A percentile compares a stretch with the other conserved stretches of the same genome.
These are phyloP conservation scores for Plasmopara muralis DNA, from an alignment of 352 stramenopile genomes.

Conservation along the genomic window DNA sequence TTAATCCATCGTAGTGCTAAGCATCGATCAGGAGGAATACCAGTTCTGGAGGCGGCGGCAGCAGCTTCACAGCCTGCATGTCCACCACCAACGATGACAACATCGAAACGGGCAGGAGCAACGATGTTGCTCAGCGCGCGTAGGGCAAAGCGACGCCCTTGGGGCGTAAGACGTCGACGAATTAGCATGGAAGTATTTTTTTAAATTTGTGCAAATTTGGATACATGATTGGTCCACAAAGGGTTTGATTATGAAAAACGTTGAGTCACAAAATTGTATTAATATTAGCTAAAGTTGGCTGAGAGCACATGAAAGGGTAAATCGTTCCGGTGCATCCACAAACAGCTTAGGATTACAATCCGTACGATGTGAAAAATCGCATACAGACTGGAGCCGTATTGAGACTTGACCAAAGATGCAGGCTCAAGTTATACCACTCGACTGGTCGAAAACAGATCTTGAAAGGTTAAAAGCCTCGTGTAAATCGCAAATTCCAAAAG, in stretches of 20 bases:
- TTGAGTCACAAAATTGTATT: no score
- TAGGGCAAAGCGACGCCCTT: conserved; percentile 11
- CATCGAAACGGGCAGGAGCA: conserved; percentile 30
- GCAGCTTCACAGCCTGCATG: conserved; percentile 59
- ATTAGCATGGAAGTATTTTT: conserved; percentile 11
- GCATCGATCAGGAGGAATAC: conserved; percentile 10
- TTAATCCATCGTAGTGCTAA: background rate
- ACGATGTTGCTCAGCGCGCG: conserved; percentile 13
- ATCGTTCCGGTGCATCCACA: background rate
- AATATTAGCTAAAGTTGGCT: background rate
- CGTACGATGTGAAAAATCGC: no score
- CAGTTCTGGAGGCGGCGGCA: conserved; percentile 40
- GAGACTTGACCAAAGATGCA: background rate
- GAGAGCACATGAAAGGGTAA: background rate
- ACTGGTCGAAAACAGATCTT: background rate
- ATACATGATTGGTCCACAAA: no score
- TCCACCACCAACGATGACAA: conserved; percentile 53
- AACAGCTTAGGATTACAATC: background rate
- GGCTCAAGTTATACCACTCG: background rate
- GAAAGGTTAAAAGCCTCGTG: background rate
- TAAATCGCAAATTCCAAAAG: no score
- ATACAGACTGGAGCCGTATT: background rate
- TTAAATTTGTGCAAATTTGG: background rate
- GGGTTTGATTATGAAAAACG: no score
- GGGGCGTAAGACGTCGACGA: conserved; percentile 8